These are phyloP conservation scores for Irpex sp. DNA, from an alignment of 1,284 basidiomycete species.

Conservation along the genomic window DNA sequence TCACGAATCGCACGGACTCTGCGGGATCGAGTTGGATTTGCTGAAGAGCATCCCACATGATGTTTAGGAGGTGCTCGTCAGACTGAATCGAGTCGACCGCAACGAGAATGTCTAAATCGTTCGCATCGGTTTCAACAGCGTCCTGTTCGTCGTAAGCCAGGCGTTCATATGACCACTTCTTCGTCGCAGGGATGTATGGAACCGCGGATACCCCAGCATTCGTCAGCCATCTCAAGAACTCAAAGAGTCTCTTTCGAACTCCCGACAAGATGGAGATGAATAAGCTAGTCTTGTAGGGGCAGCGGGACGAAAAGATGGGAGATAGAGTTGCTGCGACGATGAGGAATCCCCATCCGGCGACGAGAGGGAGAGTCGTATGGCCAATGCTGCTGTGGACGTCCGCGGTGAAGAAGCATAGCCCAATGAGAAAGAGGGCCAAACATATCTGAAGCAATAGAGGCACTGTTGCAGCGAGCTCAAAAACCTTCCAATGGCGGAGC, in stretches of 20 bases:
- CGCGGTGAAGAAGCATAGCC: slow-evolving; percentile 14
- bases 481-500: slow-evolving; percentile 10
- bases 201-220: no score
- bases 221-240: no score
- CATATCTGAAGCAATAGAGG: slow-evolving; percentile 15
- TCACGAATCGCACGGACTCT: no score
- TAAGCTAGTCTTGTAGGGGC: slow-evolving; percentile 6
- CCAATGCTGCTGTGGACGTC: slow-evolving; percentile 8
- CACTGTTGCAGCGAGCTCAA: slow-evolving; percentile 14
- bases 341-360: slow-evolving; percentile 8
- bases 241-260: no score
- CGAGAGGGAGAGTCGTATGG: slow-evolving; percentile 4
- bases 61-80: neutral
- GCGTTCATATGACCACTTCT: neutral
- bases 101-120: neutral
- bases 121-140: no score
- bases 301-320: slow-evolving; percentile 5
- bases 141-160: neutral
- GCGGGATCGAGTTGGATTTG: no score
- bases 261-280: neutral
- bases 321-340: slow-evolving; percentile 8
- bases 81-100: neutral
- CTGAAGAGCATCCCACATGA: no score
- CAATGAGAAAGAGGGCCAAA: slow-evolving; percentile 16
- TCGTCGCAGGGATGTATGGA: neutral